Conservation (phyloP, 176 grass and related monocot species). For the Thinopyrum elongatum region DNA sequence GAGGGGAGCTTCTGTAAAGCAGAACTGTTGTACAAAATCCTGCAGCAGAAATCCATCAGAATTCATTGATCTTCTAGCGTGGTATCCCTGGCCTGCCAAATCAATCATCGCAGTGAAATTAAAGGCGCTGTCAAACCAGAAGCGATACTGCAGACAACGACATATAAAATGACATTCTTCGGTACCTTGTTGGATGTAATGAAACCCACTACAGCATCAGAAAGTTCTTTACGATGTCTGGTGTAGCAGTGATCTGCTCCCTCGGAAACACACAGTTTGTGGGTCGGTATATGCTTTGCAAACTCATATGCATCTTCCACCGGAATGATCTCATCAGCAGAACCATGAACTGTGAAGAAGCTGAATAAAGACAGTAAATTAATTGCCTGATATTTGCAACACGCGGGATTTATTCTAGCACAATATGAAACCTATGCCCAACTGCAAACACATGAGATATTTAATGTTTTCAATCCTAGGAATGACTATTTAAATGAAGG, state of each 20-base stretch:
- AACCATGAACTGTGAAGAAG: conserved; percentile 82
- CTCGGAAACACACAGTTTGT: conserved; percentile 69
- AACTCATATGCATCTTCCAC: conserved; percentile 80
- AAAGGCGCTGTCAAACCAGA: background rate
- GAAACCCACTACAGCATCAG: conserved; percentile 49
- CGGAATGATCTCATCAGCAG: conserved; percentile 71
- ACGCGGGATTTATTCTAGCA: background rate
- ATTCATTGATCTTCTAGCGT: background rate
- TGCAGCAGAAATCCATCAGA: background rate
- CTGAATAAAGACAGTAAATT: conserved; percentile 31
- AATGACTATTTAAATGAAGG: background rate
- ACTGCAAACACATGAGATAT: background rate
- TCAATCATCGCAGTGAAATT: background rate
- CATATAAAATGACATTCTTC: background rate
- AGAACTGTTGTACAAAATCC: background rate
- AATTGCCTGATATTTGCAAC: background rate
- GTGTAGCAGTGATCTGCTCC: conserved; percentile 87
- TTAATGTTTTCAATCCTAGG: background rate
- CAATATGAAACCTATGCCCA: background rate
- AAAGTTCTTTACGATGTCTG: conserved; percentile 59
- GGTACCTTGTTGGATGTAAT: conserved; percentile 43
- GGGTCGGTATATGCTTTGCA: conserved; percentile 72
- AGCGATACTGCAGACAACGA: background rate
- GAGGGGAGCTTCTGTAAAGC: conserved; percentile 2
- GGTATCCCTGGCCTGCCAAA: conserved; percentile 8